These are phyloP conservation scores for Psilocybe sp. DNA, from an alignment of 768 basidiomycete genomes.

Conservation along the genomic window DNA sequence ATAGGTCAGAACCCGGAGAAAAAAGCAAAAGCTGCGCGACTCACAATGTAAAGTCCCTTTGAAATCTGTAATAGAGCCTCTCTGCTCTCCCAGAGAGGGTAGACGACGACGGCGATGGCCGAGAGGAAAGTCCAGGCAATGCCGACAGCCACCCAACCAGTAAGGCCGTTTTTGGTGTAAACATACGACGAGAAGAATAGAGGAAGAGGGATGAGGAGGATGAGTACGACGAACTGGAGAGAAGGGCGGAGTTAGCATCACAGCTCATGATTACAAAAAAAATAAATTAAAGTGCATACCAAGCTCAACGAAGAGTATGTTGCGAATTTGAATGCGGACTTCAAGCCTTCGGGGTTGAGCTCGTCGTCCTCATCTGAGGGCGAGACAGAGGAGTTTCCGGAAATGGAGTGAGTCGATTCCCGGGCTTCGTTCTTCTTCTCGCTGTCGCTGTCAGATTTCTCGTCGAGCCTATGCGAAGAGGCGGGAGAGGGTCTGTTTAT, in stretches of 20 bases:
- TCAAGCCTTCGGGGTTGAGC: constrained; percentile 60
- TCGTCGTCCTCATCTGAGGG: constrained; percentile 46
- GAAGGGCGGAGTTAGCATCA: neutral
- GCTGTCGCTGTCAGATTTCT: constrained; percentile 31
- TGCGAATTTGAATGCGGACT: constrained; percentile 80
- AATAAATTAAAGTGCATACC: constrained; percentile 29
- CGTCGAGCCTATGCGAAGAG: constrained; percentile 14
- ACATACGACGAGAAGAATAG: constrained; percentile 81
- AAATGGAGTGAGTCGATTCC: constrained; percentile 23
- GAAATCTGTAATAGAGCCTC: constrained; percentile 57
- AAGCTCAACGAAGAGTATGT: constrained; percentile 67
- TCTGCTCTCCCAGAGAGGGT: constrained; percentile 85
- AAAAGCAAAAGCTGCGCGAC: neutral
- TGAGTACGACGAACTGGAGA: constrained; percentile 53
- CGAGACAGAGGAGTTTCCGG: constrained; percentile 32
- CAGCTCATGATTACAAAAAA: too few relatives aligned
- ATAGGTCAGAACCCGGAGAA: neutral
- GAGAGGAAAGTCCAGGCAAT: constrained; percentile 86
- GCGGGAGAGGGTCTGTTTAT: constrained; percentile 52
- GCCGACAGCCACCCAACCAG: constrained; percentile 79
- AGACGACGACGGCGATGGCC: constrained; percentile 71
- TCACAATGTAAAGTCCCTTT: constrained; percentile 64
- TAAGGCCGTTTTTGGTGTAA: constrained; percentile 60
- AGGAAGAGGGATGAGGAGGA: constrained; percentile 79
- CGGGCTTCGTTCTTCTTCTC: constrained; percentile 31